These are phyloP conservation scores for Carex cristatella DNA, from an alignment of 176 grass and related monocot species.

Conservation along the genomic window DNA sequence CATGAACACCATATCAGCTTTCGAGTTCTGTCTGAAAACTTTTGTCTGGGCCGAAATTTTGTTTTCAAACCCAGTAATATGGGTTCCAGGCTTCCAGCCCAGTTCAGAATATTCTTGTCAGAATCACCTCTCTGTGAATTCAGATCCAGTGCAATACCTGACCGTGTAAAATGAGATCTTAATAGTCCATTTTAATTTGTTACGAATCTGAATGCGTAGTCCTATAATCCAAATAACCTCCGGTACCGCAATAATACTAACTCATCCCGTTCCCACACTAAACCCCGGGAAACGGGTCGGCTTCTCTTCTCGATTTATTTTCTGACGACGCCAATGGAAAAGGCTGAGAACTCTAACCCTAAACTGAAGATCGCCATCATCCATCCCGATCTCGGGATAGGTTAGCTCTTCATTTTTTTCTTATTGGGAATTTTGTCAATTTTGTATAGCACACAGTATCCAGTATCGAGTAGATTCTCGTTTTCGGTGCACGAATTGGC, in stretches of 20 bases:
- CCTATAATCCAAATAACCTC: too few relatives aligned
- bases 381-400: conserved; percentile 94
- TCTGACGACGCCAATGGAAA: conserved; percentile 16
- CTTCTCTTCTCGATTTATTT: background rate
- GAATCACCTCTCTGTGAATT: background rate
- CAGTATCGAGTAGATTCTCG: background rate
- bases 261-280: background rate
- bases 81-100: background rate
- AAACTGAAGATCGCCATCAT: conserved; percentile 67
- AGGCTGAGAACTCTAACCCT: background rate
- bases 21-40: too few relatives aligned
- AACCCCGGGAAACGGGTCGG: background rate
- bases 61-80: background rate
- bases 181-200: too few relatives aligned
- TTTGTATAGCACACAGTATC: background rate
- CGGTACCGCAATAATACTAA: too few relatives aligned
- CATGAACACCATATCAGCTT: too few relatives aligned
- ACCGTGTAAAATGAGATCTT: too few relatives aligned
- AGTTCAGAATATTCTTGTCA: background rate
- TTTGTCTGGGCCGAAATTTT: background rate
- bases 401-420: conserved; percentile 27
- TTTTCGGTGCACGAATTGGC: background rate
- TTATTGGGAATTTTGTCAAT: background rate
- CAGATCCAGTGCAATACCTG: too few relatives aligned
- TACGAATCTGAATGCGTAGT: too few relatives aligned